Base-by-base conservation (phyloP, 108 stramenopile genomes). In the Bacterosira constricta region DNA sequence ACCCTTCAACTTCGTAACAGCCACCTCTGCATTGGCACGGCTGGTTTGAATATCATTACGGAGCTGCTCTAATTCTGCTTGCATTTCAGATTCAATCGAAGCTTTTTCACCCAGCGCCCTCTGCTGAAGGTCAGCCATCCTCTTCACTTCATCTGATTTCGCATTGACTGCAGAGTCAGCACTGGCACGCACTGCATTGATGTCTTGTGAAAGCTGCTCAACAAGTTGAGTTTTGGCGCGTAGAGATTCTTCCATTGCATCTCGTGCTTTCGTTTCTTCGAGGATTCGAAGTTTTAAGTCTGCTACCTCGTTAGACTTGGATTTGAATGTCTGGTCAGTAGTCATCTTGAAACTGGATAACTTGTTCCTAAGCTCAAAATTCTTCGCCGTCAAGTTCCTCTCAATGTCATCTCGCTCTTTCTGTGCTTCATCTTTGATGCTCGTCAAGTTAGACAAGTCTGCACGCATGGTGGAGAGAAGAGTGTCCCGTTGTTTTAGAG, bases 371-470 rank as follows among this genome's bases (percentile, higher is more conserved):
- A 67, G 56, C 25, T 55, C 34, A 35, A 54, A 39, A 37, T 47
- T 75, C 30, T 67, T 54, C 3, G 49, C 39, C 17, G 36, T 45
- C 41, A 75, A 34, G n/a, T 61, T 60, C 36, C 36, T 61, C 30
- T 75, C 66, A 9, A 75, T 20, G 10, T 7, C 44, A 31, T 75
- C 75, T 9, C 46, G 54, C n/a, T 75, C 66, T 41, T 66, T 71
- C 13, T 70, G 49, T 0, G 70, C 50, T 27, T 71, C 59, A 47
- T 71, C 70, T 34, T 79, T 79, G 32, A 66, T 18, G 11, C 60
- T 66, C 3, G 64, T 39, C 63, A 65, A 63, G 15, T 58, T 70
- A 3, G 34, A 45, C 38, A 70, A 45, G 29, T 78, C 77, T 39
- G 55, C 53, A 36, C 60, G 60, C 45, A 78, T 56, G 17, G 27